Evolutionary conservation across 441 rosid species (phyloP), one percentile per base, ranked within the genome.

Genomic region (Theobroma grandiflorum): DNA sequence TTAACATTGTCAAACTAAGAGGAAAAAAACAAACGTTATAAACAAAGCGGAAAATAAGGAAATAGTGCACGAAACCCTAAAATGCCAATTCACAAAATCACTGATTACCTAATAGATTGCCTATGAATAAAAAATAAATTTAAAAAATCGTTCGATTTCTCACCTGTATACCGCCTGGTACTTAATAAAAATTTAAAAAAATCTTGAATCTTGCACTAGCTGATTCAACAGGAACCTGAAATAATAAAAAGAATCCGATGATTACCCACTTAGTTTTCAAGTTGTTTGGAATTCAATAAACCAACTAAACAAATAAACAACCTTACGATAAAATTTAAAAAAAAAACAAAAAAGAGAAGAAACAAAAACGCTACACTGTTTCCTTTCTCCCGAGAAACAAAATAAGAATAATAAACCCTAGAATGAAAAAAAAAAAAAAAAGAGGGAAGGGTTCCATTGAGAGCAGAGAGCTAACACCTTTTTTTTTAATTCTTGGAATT

Each of bases 381-480:
- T 14, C 2, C 4, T 47, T 35, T 47, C 38, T 64, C 50, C 50
- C 20, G 67, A 47, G 65, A 53, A 52, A 57, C 3, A 62, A 55
- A n/a, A 31, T 16, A 38, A 52, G 22, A 77, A 71, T 11, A 22
- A 64, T 3, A 63, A 81, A 76, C 72, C 78, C 53, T 72, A 76
- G 57, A 57, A 69, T 68, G n/a, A 4, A 61, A 64, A 26, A 74
- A 66, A 31, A 8, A 1, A 6, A 15, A 7, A 26, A 63, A 12
- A 38, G 38, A 11, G 45, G 12, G 69, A 64, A 20, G 16, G 15
- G 77, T n/a, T 74, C 37, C 37, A 37, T 37, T 6, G 72, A 35
- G 61, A 52, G 10, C 7, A 5, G 62, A 55, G 59, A 42, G 18
- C 6, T 26, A 64, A 35, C 62, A 68, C 72, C 72, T 64, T 68